Conservation (phyloP, 495 filamentous ascomycete species). For the Penicillium samsonianum region DNA sequence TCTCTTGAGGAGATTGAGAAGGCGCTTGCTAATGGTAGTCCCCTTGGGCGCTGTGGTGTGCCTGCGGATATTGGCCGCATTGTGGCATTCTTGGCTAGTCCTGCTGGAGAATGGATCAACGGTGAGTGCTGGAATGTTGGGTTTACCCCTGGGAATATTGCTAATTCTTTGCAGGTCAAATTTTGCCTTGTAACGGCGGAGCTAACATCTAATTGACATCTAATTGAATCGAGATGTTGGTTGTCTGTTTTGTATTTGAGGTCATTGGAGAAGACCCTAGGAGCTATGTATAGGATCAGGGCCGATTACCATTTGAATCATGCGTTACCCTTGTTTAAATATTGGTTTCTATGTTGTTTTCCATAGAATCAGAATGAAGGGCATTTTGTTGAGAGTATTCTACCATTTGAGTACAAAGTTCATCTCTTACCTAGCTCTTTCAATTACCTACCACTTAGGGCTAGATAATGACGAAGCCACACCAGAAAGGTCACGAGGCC, state of each 20-base stretch:
- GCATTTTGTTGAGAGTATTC: not conserved
- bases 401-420: not conserved
- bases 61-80: slow-evolving; percentile 61
- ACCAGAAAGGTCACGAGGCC: not conserved
- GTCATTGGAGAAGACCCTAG: not conserved
- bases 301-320: not conserved
- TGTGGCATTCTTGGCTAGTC: slow-evolving; percentile 55
- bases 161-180: slow-evolving; percentile 30
- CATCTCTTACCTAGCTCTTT: not conserved
- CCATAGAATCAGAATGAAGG: not conserved
- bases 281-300: not conserved
- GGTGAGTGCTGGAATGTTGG: slow-evolving; percentile 41
- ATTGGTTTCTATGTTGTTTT: not conserved
- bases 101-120: slow-evolving; percentile 63
- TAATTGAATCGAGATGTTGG: not conserved
- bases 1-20: slow-evolving; percentile 45
- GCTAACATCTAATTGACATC: slow-evolving; percentile 30
- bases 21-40: slow-evolving; percentile 43
- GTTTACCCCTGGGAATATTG: not conserved
- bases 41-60: slow-evolving; percentile 54
- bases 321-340: not conserved
- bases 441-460: not conserved
- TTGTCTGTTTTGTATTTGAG: not conserved
- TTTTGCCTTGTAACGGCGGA: slow-evolving; percentile 37
- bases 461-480: not conserved